phyloP scores from a whole-genome alignment of 768 basidiomycete genomes.

The Tephrocybe sp. region DNA sequence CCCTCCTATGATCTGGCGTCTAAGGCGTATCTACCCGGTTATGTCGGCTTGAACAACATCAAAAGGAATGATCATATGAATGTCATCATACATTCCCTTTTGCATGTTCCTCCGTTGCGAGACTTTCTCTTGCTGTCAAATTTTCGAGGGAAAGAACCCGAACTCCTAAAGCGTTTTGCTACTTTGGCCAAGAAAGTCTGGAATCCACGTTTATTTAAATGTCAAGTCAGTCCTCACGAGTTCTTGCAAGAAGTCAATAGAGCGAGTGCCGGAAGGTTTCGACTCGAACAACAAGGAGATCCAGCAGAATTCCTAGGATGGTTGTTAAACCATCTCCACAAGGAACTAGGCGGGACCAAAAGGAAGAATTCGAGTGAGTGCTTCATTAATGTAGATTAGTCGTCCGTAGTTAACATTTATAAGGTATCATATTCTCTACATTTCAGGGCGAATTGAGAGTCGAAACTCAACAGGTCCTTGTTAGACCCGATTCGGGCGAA shows the following conservation, averaged over 20 bases:
- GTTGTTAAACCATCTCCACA: slow-evolving; percentile 91
- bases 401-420: slow-evolving; percentile 16
- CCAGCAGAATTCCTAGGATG: slow-evolving; percentile 95
- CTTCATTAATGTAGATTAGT: slow-evolving; percentile 7
- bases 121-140: slow-evolving; percentile 81
- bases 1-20: slow-evolving; percentile 83
- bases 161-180: slow-evolving; percentile 86
- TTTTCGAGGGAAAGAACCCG: slow-evolving; percentile 72
- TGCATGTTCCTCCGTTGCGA: slow-evolving; percentile 88
- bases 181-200: slow-evolving; percentile 89
- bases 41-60: slow-evolving; percentile 96
- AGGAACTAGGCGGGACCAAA: slow-evolving; percentile 92
- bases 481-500: slow-evolving; percentile 72
- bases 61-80: slow-evolving; percentile 98
- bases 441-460: slow-evolving; percentile 94
- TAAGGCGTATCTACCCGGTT: slow-evolving; percentile 87
- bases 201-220: slow-evolving; percentile 96
- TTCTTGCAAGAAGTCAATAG: slow-evolving; percentile 95
- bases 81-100: slow-evolving; percentile 89
- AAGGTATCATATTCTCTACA: slow-evolving; percentile 87
- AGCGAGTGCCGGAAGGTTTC: slow-evolving; percentile 86
- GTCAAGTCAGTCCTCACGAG: slow-evolving; percentile 98
- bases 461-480: slow-evolving; percentile 90
- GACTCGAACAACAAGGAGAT: slow-evolving; percentile 92
- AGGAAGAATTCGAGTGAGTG: slow-evolving; percentile 84